Conservation (phyloP, 2,329 filamentous ascomycete species). For the Diaporthe velutina region DNA sequence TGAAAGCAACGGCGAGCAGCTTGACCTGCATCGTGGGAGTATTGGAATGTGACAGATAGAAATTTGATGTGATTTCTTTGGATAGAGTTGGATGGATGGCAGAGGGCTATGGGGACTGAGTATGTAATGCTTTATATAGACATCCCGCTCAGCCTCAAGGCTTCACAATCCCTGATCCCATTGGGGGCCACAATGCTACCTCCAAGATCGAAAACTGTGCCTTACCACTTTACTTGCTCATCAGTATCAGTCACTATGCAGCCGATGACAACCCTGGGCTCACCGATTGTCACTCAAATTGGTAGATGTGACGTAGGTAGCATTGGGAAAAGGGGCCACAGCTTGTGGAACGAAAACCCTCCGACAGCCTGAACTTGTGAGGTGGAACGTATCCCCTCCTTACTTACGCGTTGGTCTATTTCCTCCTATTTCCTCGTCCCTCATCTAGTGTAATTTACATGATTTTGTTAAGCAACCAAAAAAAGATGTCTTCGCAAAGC, state of each 20-base stretch:
- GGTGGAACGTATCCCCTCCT: background rate
- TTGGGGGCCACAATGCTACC: background rate
- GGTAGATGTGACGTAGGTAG: background rate
- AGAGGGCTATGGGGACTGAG: background rate
- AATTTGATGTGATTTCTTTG: background rate
- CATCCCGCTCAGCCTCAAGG: background rate
- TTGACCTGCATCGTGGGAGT: background rate
- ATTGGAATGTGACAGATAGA: background rate
- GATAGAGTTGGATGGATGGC: background rate
- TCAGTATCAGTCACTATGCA: background rate
- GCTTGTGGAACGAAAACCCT: background rate
- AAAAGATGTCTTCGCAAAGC: background rate
- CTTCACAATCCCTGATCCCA: background rate
- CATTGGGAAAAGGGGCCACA: background rate
- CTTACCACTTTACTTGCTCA: background rate
- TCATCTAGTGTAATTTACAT: background rate
- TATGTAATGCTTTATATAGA: background rate
- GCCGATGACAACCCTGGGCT: background rate
- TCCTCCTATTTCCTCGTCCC: background rate
- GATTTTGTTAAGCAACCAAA: background rate
- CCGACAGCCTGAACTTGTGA: too few species aligned
- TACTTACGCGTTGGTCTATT: background rate
- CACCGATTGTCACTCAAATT: background rate
- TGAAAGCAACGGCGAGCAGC: background rate
- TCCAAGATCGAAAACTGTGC: background rate